Conservation (phyloP, 164 flowering plant genomes). For the Chloranthus sessilifolius region DNA sequence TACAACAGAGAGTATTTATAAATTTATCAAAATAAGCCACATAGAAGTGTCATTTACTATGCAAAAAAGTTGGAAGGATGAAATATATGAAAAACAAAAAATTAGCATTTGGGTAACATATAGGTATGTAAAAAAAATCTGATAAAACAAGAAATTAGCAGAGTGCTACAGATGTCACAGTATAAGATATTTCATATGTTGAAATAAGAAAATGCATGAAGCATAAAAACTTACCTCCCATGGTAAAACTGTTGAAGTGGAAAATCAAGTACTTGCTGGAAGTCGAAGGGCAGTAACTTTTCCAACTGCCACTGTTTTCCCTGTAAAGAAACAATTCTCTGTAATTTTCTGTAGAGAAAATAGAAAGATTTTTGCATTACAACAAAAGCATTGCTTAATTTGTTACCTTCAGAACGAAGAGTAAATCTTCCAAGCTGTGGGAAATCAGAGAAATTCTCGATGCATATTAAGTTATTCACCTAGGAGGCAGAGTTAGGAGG, state of each 20-base stretch:
- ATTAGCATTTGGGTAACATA: too few relatives aligned
- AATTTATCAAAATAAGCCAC: too few relatives aligned
- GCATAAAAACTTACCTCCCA: slow-evolving; percentile 19
- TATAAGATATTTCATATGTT: too few relatives aligned
- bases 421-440: slow-evolving; percentile 98
- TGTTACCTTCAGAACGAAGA: slow-evolving; percentile 90
- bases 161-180: too few relatives aligned
- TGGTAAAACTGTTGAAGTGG: slow-evolving; percentile 28
- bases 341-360: neutral
- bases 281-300: slow-evolving; percentile 53
- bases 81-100: too few relatives aligned
- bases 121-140: too few relatives aligned
- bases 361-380: neutral
- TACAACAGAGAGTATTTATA: too few relatives aligned
- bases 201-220: neutral
- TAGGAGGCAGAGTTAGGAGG: slow-evolving; percentile 24
- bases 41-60: too few relatives aligned
- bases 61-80: too few relatives aligned
- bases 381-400: neutral
- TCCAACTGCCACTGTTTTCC: slow-evolving; percentile 89
- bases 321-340: slow-evolving; percentile 40
- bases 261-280: slow-evolving; percentile 18
- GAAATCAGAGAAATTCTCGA: slow-evolving; percentile 84
- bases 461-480: slow-evolving; percentile 77
- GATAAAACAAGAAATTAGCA: too few relatives aligned